Base-by-base conservation (phyloP, 139 green algal species). In the Ostreobium quekettii region DNA sequence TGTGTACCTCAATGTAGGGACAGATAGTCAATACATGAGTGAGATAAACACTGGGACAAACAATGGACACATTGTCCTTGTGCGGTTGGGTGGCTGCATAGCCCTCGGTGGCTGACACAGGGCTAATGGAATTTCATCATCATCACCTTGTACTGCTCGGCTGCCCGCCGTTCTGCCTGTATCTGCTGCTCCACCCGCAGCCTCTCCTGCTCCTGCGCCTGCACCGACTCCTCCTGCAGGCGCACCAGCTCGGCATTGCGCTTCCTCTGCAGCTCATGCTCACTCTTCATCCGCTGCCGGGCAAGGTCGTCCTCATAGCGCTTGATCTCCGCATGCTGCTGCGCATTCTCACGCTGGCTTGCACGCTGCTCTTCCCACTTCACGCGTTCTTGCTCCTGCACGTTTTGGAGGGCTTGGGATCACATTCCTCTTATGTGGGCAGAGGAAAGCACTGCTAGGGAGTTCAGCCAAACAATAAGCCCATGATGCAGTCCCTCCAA, bases 291-390 rank as follows among this genome's bases (percentile, higher is more conserved):
- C 28, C 78, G 74, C 67, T 87, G 84, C 64, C 76, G 76, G 7
- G 85, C 79, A 61, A 96, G 77, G 73, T 94, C 86, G 69, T 95
- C 89, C 59, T 91, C 79, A 60, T 87, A 89, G 75, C 81, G 73
- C 73, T 97, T 95, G 60, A 86, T 79, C 75, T 96, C 84, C 11
- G 89, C 82, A 38, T 91, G 77, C 70, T 95, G 83, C 85, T 95
- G 83, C 72, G 82, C 80, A 68, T 86, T 80, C 66, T 82, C 72
- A 32, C 67, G 36, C 64, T 70, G 59, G 6, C 76, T 80, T 70
- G 90, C 87, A 5, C 83, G 76, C 83, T 97, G 89, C 82, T 95
- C 90, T 72, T 97, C 81, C 76, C 83, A 94, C 24, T 85, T 82
- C 11, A 95, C 81, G 37, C 78, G 71, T 75, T 99, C 95, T 24